Base-by-base conservation (phyloP, 1,139 yeast species). In the Lodderomyces theae region DNA sequence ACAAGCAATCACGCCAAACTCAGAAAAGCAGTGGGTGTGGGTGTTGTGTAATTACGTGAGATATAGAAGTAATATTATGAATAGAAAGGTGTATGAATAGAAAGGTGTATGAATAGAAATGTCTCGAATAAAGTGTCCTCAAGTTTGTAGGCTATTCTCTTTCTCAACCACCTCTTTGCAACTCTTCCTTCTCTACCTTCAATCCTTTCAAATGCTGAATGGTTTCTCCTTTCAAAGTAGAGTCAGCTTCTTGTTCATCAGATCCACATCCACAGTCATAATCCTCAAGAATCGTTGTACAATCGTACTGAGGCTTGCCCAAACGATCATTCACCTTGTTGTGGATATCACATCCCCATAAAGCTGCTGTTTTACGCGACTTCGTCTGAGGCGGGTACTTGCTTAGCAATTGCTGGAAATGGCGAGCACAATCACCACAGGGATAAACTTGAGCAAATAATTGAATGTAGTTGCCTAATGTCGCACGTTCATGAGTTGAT, bases 321-420 rank as follows among this genome's bases (percentile, higher is more conserved):
- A 92, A 72, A 39, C 85, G 67, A 45, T 78, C 79, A 60, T 92
- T 92, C 26, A 90, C 97, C 52, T 69, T 65, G 50, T 94, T 92
- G 64, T 92, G 99, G n/a, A 92, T 74, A 54, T 82, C 82, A 60
- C 98, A 92, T 1, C 98, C 98, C 98, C 98, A 92, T 49, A 86
- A 67, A 0, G 96, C 89, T 0, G 98, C 97, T 2, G 80, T 77
- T 48, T 82, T 81, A 43, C 96, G 74, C 16, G 84, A 75, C 7
- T 79, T 72, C 2, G 86, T 75, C 56, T 94, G 98, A 2, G 96
- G 97, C 1, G 98, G 98, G 54, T 71, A 80, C 52, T 83, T 72
- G 40, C 67, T 57, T 44, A 92, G 65, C 51, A 90, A 67, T 51
- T 74, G 63, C 48, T 79, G 85, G 61, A 92, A 92, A 61, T 92